Evolutionary conservation across 2,329 filamentous ascomycete genomes (phyloP), one percentile per base, ranked within the genome.

Genomic region (Penicillium corylophilum): DNA sequence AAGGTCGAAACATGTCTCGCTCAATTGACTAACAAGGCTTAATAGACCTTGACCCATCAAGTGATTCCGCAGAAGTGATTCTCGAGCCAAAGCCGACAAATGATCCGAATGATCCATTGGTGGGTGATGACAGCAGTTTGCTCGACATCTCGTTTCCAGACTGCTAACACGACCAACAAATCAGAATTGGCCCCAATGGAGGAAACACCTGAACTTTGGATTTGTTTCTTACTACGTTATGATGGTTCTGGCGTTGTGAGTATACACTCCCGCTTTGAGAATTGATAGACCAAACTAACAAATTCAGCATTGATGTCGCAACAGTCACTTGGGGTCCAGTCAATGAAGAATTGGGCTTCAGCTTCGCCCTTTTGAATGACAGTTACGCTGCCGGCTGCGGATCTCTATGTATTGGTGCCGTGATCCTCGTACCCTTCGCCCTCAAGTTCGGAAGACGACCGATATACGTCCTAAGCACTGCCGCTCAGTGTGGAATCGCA

Each of bases 361-460:
- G 64, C 49, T 71, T 66, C 42, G 65, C 63, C 1, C 56, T 70
- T 0, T 55, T 80, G 29, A 81, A 79, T 45, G 69, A 77, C 46
- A 73, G 71, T 3, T 76, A 73, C 47, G 79, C 77, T 0, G 70
- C 73, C 2, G 72, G 71, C 4, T 77, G 67, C 46, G 78, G 69
- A 1, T 67, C 67, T 1, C 61, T 80, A 0, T 72, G 70, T 13
- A 45, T 79, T 5, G 75, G 77, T 1, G 68, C 67, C 20, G 47
- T 78, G 3, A 28, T 79, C 8, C 63, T 79, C 33, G 71, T 78
- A 1, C 77, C 77, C 0, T 74, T 80, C 29, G 73, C 74, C 2
- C 62, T 75, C 44, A 79, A 78, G 41, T 79, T 70, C 47, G 77
- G 77, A 1, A 65, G 76, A 4, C 71, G 78, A 12, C 73, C 75